Conservation (phyloP, 176 grass and related monocot genomes). For the Eragrostis nindensis region DNA sequence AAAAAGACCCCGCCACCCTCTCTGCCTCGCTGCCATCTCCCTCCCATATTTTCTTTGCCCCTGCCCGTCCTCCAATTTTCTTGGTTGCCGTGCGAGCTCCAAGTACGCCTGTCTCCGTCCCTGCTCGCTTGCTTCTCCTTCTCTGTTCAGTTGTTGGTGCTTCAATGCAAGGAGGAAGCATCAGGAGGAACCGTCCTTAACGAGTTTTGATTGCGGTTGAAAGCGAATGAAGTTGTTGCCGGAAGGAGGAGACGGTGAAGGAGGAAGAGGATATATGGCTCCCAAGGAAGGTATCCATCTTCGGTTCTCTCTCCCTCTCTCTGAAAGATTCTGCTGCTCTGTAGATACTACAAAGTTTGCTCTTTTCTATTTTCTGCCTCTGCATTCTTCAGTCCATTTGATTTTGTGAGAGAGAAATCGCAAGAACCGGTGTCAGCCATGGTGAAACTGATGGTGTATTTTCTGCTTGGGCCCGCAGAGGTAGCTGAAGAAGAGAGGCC, state of each 20-base stretch:
- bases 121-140: conserved; percentile 9
- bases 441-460: conserved; percentile 64
- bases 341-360: conserved; percentile 18
- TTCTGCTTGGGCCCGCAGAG: conserved; percentile 61
- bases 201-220: conserved; percentile 39
- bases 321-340: background rate
- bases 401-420: conserved; percentile 10
- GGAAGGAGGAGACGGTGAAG: background rate
- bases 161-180: conserved; percentile 67
- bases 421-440: conserved; percentile 24
- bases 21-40: conserved; percentile 14
- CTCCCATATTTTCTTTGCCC: conserved; percentile 37
- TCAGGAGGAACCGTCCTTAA: conserved; percentile 20
- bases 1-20: conserved; percentile 71
- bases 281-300: conserved; percentile 67
- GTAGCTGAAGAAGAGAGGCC: conserved; percentile 34
- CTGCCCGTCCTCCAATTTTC: conserved; percentile 43
- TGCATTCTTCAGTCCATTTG: conserved; percentile 24
- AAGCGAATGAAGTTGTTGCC: conserved; percentile 35
- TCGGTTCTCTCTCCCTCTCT: background rate
- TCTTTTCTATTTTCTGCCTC: background rate
- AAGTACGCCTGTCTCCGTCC: conserved; percentile 36
- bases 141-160: conserved; percentile 41
- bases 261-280: conserved; percentile 52
- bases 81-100: conserved; percentile 47